Percentiles rank a stretch among this genome's conserved stretches.
phyloP scores from a whole-genome alignment of 257 asterid genomes.

The Rhazya stricta region DNA sequence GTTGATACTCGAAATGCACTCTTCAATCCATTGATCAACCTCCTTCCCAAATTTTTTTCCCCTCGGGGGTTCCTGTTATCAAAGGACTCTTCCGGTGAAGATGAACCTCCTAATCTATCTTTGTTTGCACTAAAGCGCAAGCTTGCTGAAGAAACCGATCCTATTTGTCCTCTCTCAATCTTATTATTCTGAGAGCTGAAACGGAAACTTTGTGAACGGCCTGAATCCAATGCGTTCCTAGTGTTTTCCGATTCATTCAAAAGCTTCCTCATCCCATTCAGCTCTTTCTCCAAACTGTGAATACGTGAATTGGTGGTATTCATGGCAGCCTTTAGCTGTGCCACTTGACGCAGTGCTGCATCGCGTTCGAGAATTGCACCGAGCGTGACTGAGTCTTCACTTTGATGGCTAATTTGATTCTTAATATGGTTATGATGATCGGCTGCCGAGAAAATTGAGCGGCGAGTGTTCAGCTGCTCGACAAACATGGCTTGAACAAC shows the following conservation, averaged over 20 bases:
- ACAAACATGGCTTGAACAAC: slow-evolving; percentile 94
- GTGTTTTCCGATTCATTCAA: slow-evolving; percentile 34
- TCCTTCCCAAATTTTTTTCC: slow-evolving; percentile 43
- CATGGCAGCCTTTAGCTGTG: slow-evolving; percentile 62
- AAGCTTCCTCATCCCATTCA: slow-evolving; percentile 47
- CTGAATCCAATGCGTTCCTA: slow-evolving; percentile 21
- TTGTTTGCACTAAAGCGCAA: slow-evolving; percentile 26
- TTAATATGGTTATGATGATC: slow-evolving; percentile 18
- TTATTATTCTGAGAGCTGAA: slow-evolving; percentile 46
- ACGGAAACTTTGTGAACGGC: slow-evolving; percentile 58
- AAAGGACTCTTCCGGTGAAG: slow-evolving; percentile 35
- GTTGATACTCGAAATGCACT: slow-evolving; percentile 43
- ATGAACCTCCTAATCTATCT: slow-evolving; percentile 20
- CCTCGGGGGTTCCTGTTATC: slow-evolving; percentile 26
- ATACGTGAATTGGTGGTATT: slow-evolving; percentile 56
- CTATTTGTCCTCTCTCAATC: slow-evolving; percentile 54
- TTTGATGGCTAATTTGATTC: slow-evolving; percentile 13
- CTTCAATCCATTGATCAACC: slow-evolving; percentile 55
- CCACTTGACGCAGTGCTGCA: slow-evolving; percentile 62
- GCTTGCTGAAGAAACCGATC: slow-evolving; percentile 59
- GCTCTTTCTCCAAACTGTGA: slow-evolving; percentile 54
- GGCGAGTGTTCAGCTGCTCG: slow-evolving; percentile 83
- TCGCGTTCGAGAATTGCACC: slow-evolving; percentile 68
- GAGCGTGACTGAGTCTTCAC: slow-evolving; percentile 38
- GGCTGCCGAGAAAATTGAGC: slow-evolving; percentile 51